Base-by-base conservation (phyloP, 2,329 filamentous ascomycete genomes). In the Pseudogymnoascus pannorum region DNA sequence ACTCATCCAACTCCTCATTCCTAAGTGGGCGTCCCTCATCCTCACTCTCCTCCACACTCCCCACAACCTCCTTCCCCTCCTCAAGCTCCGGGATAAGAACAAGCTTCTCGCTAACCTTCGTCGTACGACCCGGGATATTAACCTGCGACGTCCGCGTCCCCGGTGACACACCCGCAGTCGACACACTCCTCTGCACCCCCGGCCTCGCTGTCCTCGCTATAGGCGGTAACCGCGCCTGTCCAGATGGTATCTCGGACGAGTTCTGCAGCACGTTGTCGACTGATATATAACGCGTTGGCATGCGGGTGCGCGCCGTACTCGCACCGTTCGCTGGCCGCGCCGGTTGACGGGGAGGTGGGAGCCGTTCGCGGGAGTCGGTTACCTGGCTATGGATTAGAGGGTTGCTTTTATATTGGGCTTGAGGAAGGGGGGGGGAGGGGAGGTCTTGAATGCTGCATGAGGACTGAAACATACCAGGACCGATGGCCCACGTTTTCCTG, bases 231-330 rank as follows among this genome's bases (percentile, higher is more conserved):
- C 94, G 87, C 61, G 91, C 90, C 74, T 97, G 93, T 69, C 92
- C 92, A 0, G 94, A 97, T 1, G 94, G 94, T 40, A 99, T 94
- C 71, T 97, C 92, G 58, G 91, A 94, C 63, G 92, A 88, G 77
- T 96, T 91, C 73, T 96, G 92, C 4, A 99, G 85, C 66, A 97
- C 89, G 72, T 93, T 96, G 77, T 99, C 94, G 74, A 99, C 93
- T 1, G 86, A 87, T 72, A 97, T 91, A 74, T 89, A 89, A 69
- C 85, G 89, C 78, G 85, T 92, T 67, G 81, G 79, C 67, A 68
- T 73, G 62, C 68, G 75, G 66, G 68, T 69, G 67, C 68, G 72
- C 65, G 69, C 71, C 60, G 66, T 61, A 38, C 58, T 12, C 60
- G 68, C 64, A 64, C 69, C 35, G 63, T 64, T 35, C 42, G 64